Evolutionary conservation across 768 basidiomycete genomes (phyloP), one percentile per base, ranked within the genome.

Genomic region (Gyrodon lividus): DNA sequence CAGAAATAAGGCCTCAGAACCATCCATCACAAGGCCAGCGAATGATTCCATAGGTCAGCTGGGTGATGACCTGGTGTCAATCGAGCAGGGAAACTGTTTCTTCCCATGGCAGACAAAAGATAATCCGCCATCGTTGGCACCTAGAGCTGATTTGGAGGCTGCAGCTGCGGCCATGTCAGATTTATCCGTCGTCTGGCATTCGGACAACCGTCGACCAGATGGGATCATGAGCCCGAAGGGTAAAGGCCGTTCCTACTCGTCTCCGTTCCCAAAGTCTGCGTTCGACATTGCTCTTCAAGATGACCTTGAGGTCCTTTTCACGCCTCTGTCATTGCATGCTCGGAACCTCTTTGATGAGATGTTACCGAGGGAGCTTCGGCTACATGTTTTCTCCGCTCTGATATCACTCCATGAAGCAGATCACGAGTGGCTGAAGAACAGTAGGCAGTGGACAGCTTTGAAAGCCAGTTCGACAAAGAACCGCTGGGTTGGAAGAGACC

Each of bases 401-500:
- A 69, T 91, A 14, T 68, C 72, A 2, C 55, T 86, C 16, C 78
- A 88, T 57, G 81, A 84, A 60, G 72, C 65, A 6, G 89, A 89
- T 53, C 75, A 85, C 60, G 58, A 74, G 45, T 73, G 72, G 34
- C 59, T 71, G 13, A 57, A 80, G 17, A 58, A 59, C 2, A 75
- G 77, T 33, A 75, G 72, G 4, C 74, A 74, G 38, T 88, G 90
- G 85, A 81, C 83, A 10, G 74, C 76, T 23, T 70, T 71, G 13
- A 83, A 75, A 54, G 89, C 91, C 0, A 72, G 76, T 3, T 83
- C 82, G 6, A 77, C 77, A 2, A 81, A 76, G 60, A 76, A 77
- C 48, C 81, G 79, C 59, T 93, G 90, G 88, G 78, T 87, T 10
- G 93, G 93, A 6, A 75, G 77, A 53, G 82, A 87, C 46, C 82